Evolutionary conservation across 2,329 filamentous ascomycete species (phyloP), one percentile per base, ranked within the genome.

Genomic region (Canariomyces notabilis): DNA sequence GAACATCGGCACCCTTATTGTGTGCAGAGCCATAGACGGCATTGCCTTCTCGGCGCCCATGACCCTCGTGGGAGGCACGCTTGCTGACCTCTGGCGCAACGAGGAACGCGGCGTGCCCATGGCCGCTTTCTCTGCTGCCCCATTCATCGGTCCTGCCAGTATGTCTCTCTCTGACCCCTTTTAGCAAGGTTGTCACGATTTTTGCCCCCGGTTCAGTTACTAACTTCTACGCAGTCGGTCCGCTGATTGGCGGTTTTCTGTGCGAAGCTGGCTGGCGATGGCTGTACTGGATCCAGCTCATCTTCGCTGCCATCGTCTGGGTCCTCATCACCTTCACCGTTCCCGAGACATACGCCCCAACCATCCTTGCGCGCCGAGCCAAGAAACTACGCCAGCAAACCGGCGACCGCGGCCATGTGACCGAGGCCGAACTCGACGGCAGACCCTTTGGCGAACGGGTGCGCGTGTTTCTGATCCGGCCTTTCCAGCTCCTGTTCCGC

Each of bases 211-310:
- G 8, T 15, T 33, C 15, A 11, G 5, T n/a, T 18, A 2, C 5
- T 9, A 12, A 11, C 8, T 2, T 2, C 45, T 8, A 15, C 20
- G 19, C 35, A 73, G 69, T 87, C 54, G 85, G 85, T 50, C 85
- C 85, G 6, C 74, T 95, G 1, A 76, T 84, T 6, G 89, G 89
- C 54, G 89, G 87, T 9, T 94, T 82, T 61, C 71, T 93, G 1
- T 75, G 77, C 6, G 84, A 89, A 56, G 67, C 72, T 0, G 83
- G 83, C 31, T 93, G 88, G 88, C 72, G 87, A 54, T 93, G 87
- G 86, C 72, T 93, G 0, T 93, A 93, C 70, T 91, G 86, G 84
- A 79, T 95, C 56, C 87, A 91, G 60, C 71, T 93, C 9, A 94
- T 95, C 59, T 62, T 93, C 11, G 72, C 85, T 20, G 81, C 74